Evolutionary conservation across 495 filamentous ascomycete species (phyloP), one percentile per base, ranked within the genome.

Genomic region (Tuber magnatum): DNA sequence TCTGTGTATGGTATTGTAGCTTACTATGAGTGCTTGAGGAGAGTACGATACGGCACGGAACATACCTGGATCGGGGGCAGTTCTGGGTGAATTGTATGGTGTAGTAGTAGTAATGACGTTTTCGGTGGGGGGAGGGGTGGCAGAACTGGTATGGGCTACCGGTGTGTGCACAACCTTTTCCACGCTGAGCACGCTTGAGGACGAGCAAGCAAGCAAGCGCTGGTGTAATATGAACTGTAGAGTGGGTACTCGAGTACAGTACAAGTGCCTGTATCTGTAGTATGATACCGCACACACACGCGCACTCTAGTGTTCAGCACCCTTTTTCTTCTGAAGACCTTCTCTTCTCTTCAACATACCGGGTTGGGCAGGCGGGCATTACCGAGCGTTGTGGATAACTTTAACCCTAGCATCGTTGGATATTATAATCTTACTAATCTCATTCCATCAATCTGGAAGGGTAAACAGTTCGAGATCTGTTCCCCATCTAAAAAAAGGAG

Each of bases 401-500:
- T 61, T 32, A 65, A 65, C 28, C 56, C 35, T 65, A 35, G 14
- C 56, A 35, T 28, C 56, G 56, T 65, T 65, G 28, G 56, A 65
- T 65, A 40, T 40, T 40, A 40, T 40, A 40, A n/a, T n/a, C 39
- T 40, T 7, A 12, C 1, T 28, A 7, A 51, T 51, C 51, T 12
- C 51, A 28, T 61, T 9, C 9, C 28, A 65, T 18, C 28, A 35
- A 65, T 65, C 56, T 65, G 8, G 56, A 65, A 65, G 16, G 8
- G 16, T 10, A 35, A n/a, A 3, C 3, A 65, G 28, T 65, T 65
- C 56, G 3, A 35, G 56, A 65, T 65, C 28, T 8, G 12, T 4
- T n/a, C 56, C 14, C 56, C 28, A 35, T 65, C 56, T 65, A n/a
- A 71, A 61, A 61, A 73, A 56, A 73, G 24, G 35, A 20, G 38